These are phyloP conservation scores for Cryptococcus sp. DNA, from an alignment of 1,284 basidiomycete genomes.

Conservation along the genomic window DNA sequence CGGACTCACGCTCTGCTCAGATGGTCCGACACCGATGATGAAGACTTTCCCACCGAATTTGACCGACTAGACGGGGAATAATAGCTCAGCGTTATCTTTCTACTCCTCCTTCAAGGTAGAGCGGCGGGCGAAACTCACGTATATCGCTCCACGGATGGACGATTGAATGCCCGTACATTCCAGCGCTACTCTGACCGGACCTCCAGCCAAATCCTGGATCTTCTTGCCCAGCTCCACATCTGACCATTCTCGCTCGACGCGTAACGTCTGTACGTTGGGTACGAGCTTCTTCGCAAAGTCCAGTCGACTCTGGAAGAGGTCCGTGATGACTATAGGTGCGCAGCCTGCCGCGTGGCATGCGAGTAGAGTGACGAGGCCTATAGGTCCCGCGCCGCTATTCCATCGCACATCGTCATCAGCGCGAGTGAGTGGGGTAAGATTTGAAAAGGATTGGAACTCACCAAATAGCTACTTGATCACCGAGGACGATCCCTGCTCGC, in stretches of 20 bases:
- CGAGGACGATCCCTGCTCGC: conserved; percentile 56
- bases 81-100: conserved; percentile 4
- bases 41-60: conserved; percentile 58
- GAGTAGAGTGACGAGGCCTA: conserved; percentile 59
- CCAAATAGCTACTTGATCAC: conserved; percentile 57
- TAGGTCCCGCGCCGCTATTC: conserved; percentile 57
- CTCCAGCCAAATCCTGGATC: conserved; percentile 49
- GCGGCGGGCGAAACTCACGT: conserved; percentile 53
- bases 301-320: conserved; percentile 57
- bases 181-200: conserved; percentile 44
- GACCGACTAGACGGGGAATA: conserved; percentile 44
- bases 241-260: conserved; percentile 40
- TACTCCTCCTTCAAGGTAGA: neutral
- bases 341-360: conserved; percentile 59
- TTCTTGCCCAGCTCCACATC: conserved; percentile 44
- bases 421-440: neutral
- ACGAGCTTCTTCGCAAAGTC: conserved; percentile 59
- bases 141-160: conserved; percentile 79
- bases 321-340: conserved; percentile 59
- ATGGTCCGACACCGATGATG: conserved; percentile 60
- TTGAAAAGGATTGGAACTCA: conserved; percentile 21
- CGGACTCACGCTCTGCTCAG: conserved; percentile 47
- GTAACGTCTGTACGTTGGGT: conserved; percentile 55
- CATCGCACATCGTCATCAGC: neutral
- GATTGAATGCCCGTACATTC: conserved; percentile 78